Evolutionary conservation across 768 basidiomycete genomes (phyloP), one percentile per base, ranked within the genome.

Genomic region (Terana coerulea): DNA sequence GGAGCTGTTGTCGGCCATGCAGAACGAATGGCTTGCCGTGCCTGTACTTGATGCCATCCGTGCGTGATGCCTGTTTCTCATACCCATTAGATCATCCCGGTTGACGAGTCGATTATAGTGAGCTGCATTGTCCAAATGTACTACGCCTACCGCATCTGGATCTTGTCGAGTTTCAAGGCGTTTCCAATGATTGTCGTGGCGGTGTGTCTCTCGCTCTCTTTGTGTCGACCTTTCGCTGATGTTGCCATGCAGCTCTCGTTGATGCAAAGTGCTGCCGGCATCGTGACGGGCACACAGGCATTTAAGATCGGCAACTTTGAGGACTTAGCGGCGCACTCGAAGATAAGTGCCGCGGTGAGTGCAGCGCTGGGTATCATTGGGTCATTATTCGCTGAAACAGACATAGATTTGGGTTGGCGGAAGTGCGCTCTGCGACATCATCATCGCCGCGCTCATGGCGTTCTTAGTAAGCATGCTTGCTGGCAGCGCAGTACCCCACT

Each of bases 401-500:
- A n/a, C n/a, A 26, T 57, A 64, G 37, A 37, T 64, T 12, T 66
- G 66, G 64, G 47, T 65, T n/a, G 39, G 56, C 3, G 49, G 35
- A 10, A 37, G 47, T 9, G 42, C 59, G 31, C 26, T 62, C 3
- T 58, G 59, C 19, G 67, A 69, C 44, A 54, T 64, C 15, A 26
- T 64, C 22, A 69, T 68, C 49, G 66, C 67, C 1, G 26, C 41
- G 6, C 15, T 26, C 5, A 61, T 67, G 31, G 53, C 57, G 3
- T 59, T 55, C 46, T 55, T 58, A 15, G 48, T 65, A 43, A 59
- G 62, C 17, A n/a, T n/a, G n/a, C n/a, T n/a, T 42, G 12, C 15
- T 26, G 28, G 15, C 10, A 12, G 31, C 12, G 9, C 3, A 29
- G 11, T 17, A n/a, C 22, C 4, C 7, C 9, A 39, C 37, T 40